Percentiles rank a stretch among this genome's conserved stretches.
Conservation (phyloP, 768 basidiomycete genomes). For the Lyophyllum shimeji region DNA sequence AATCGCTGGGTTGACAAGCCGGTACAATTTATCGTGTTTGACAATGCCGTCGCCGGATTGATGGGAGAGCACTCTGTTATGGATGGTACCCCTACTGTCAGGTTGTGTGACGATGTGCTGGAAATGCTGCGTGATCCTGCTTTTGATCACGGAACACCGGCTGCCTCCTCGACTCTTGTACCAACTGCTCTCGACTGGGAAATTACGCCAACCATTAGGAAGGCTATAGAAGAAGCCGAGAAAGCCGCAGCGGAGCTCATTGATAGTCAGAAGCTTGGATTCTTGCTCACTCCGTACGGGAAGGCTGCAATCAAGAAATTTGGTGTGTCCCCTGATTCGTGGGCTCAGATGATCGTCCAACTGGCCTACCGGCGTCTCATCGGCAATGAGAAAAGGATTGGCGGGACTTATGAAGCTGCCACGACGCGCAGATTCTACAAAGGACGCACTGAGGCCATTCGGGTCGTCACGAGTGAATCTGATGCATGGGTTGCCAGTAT, state of each 20-base stretch:
- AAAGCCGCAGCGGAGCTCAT: constrained; percentile 56
- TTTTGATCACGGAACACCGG: constrained; percentile 61
- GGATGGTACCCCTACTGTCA: constrained; percentile 84
- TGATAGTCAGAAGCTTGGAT: constrained; percentile 60
- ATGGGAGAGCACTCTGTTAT: constrained; percentile 94
- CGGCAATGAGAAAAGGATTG: constrained; percentile 50
- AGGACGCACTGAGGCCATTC: constrained; percentile 92
- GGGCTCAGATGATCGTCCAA: constrained; percentile 92
- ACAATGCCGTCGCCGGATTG: constrained; percentile 77
- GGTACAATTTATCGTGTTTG: constrained; percentile 80
- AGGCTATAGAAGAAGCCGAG: constrained; percentile 59
- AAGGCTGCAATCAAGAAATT: constrained; percentile 85
- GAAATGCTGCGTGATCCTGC: constrained; percentile 52
- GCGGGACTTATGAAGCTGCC: constrained; percentile 93
- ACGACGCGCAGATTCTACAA: constrained; percentile 86
- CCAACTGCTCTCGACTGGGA: constrained; percentile 67
- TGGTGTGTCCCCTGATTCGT: constrained; percentile 90
- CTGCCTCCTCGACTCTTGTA: constrained; percentile 16
- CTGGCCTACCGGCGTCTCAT: constrained; percentile 80
- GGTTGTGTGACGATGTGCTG: constrained; percentile 71
- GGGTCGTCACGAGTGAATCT: constrained; percentile 75
- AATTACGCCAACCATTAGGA: constrained; percentile 42
- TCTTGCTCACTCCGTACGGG: constrained; percentile 73
- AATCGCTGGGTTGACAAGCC: constrained; percentile 94
- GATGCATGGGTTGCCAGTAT: constrained; percentile 79